These are phyloP conservation scores for Macrophomina phaseolina DNA, from an alignment of 2,329 filamentous ascomycete genomes.

Conservation along the genomic window DNA sequence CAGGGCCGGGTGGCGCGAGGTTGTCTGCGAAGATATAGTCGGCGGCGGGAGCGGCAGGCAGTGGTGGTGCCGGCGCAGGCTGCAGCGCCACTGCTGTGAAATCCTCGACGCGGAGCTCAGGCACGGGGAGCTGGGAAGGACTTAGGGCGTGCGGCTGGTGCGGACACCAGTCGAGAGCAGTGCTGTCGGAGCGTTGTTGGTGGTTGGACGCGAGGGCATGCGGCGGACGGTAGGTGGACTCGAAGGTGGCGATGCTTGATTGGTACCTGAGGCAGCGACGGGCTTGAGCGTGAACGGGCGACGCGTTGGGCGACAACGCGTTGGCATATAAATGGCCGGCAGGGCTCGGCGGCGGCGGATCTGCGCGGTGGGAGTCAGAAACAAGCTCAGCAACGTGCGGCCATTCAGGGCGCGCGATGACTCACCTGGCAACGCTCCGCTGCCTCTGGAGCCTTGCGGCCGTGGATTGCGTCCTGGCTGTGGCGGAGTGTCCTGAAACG, in stretches of 20 bases:
- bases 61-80: neutral
- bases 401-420: slow-evolving; percentile 9
- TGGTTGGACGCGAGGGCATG: neutral
- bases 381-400: slow-evolving; percentile 10
- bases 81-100: slow-evolving; percentile 4
- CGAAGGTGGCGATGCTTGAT: slow-evolving; percentile 26
- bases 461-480: slow-evolving; percentile 14
- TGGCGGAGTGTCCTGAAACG: slow-evolving; percentile 19
- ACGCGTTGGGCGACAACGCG: slow-evolving; percentile 26
- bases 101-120: slow-evolving; percentile 18
- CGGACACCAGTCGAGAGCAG: neutral
- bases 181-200: neutral
- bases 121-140: neutral
- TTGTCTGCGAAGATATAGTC: slow-evolving; percentile 12
- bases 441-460: slow-evolving; percentile 10
- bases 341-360: slow-evolving; percentile 10
- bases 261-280: slow-evolving; percentile 12
- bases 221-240: neutral
- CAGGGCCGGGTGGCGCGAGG: slow-evolving; percentile 14
- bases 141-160: neutral
- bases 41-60: slow-evolving; percentile 3
- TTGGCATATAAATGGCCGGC: slow-evolving; percentile 25
- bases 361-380: slow-evolving; percentile 23
- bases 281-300: slow-evolving; percentile 16
- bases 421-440: neutral